A percentile compares a stretch with the other conserved stretches of the same genome.
These are phyloP conservation scores for Aureobasidium lini DNA, from an alignment of 2,329 filamentous ascomycete species.

Conservation along the genomic window DNA sequence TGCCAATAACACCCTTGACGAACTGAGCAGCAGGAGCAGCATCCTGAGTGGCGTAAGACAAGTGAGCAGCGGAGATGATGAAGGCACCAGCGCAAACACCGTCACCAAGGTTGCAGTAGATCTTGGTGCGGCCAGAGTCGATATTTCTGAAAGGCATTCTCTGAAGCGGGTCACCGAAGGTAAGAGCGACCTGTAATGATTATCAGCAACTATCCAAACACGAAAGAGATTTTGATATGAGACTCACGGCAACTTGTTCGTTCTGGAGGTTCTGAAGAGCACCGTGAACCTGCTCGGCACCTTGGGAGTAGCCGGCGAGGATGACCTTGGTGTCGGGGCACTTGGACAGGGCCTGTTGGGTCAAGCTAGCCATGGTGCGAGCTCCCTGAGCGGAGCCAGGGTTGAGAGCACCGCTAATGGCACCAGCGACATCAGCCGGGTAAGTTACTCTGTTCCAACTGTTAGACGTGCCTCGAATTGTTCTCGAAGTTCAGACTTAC, in stretches of 20 bases:
- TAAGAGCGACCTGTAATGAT: constrained; percentile 18
- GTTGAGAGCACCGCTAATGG: constrained; percentile 8
- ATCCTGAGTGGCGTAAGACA: constrained; percentile 17
- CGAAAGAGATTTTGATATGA: too few relatives aligned
- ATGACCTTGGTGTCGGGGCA: constrained; percentile 19
- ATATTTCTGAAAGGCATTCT: constrained; percentile 19
- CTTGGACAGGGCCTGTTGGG: constrained; percentile 13
- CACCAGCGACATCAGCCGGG: constrained; percentile 15
- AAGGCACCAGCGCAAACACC: constrained; percentile 23
- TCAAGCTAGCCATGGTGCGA: constrained; percentile 15
- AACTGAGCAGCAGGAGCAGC: constrained; percentile 13
- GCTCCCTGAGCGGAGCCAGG: constrained; percentile 13
- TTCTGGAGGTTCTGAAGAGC: constrained; percentile 12
- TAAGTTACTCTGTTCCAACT: constrained; percentile 10
- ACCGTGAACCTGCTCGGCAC: constrained; percentile 17
- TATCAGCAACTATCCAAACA: not conserved
- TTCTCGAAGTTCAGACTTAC: not conserved
- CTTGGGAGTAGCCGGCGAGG: constrained; percentile 18
- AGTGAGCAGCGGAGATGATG: constrained; percentile 22
- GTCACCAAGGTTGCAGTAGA: constrained; percentile 25
- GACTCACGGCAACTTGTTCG: constrained; percentile 14
- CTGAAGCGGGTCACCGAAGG: constrained; percentile 27
- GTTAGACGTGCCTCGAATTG: not conserved
- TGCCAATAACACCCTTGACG: constrained; percentile 9
- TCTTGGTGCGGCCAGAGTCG: constrained; percentile 19